Evolutionary conservation across 306 rosid species (phyloP).

Genomic region (Begonia loranthoides): DNA sequence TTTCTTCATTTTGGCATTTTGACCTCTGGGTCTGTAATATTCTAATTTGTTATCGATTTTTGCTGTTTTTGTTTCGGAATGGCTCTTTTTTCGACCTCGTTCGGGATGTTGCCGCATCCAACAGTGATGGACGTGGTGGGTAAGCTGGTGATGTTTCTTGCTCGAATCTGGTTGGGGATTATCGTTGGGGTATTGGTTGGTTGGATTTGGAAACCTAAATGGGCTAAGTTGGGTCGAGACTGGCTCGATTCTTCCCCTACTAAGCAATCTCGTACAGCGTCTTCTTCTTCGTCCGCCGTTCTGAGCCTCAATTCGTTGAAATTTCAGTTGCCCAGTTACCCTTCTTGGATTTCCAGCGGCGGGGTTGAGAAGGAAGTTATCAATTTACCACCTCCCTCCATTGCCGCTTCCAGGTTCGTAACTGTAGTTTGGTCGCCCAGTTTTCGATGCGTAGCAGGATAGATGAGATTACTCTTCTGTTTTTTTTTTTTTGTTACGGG

Average conservation of each 20-base stretch:
- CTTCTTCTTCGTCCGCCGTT: conserved; percentile 12
- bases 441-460: too few relatives aligned
- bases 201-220: conserved; percentile 92
- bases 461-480: too few relatives aligned
- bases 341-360: conserved; percentile 21
- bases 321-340: conserved; percentile 26
- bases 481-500: not conserved
- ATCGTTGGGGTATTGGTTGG: conserved; percentile 71
- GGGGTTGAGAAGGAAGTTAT: conserved; percentile 9
- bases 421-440: not conserved
- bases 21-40: not conserved
- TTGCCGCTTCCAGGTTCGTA: conserved; percentile 31
- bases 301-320: conserved; percentile 25
- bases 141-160: conserved; percentile 31
- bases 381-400: conserved; percentile 14
- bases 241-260: conserved; percentile 17
- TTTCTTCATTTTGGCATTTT: not conserved
- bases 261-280: conserved; percentile 13
- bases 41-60: not conserved
- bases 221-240: conserved; percentile 45
- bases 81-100: conserved; percentile 29
- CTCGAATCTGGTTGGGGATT: conserved; percentile 72
- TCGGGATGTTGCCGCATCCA: conserved; percentile 28
- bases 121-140: conserved; percentile 20
- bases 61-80: conserved; percentile 5